Evolutionary conservation across 2,329 filamentous ascomycete species (phyloP), one percentile per base, ranked within the genome.

Genomic region (Penicillium griseofulvum): DNA sequence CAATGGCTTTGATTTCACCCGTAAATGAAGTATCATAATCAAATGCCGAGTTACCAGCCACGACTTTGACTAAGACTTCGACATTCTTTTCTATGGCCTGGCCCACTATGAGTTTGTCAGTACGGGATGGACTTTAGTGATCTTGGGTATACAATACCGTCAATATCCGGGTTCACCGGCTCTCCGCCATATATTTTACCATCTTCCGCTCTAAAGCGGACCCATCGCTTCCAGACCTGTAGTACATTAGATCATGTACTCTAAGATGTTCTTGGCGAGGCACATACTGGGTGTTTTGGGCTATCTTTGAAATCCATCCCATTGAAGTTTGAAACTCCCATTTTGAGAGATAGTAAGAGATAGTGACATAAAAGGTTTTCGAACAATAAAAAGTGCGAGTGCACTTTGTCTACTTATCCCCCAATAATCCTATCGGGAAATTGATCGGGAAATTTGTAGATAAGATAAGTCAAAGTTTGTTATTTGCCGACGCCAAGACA

Each of bases 401-500:
- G 17, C 22, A 5, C 8, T 26, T 28, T 28, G n/a, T 16, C 28
- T 43, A 14, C 38, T 51, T 58, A 55, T 55, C 49, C 14, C 22
- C 46, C 52, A 22, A 12, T 36, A 26, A 26, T 17, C 5, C 19
- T 34, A 28, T 58, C 55, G 55, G 55, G 47, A 49, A 58, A 45
- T 58, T 48, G 28, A 39, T 58, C 55, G 55, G 52, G 47, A 39
- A 57, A 58, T 58, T 48, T 5, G 6, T 12, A 31, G 37, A 57
- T 50, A 57, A 29, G 43, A 14, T 19, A 29, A 24, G 16, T 14
- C 19, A 29, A 26, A 12, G 37, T 41, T 48, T 2, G 5, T 34
- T 48, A 52, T 55, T 55, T 52, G 26, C 55, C 55, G 55, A 58
- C 38, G 55, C 55, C 55, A 58, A 58, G 55, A 49, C 36, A 39